These are phyloP conservation scores for Raphanus raphanistrum DNA, from an alignment of 345 rosid genomes.

Conservation along the genomic window DNA sequence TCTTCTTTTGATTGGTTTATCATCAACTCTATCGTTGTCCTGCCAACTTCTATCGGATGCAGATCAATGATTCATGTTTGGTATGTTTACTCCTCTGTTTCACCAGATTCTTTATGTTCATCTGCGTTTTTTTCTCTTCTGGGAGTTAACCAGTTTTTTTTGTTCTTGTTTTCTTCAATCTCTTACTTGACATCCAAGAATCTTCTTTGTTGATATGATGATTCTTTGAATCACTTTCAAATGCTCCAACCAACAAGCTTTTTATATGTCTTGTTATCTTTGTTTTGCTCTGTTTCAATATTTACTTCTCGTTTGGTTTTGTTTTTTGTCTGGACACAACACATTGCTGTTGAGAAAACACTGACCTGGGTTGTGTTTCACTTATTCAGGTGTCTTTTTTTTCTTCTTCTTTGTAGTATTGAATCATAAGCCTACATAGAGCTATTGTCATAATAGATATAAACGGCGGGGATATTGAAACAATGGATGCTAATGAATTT, in stretches of 20 bases:
- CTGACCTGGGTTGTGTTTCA: not conserved
- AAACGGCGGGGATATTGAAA: conserved; percentile 39
- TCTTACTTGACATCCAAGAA: conserved; percentile 26
- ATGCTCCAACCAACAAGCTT: conserved; percentile 39
- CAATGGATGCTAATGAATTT: conserved; percentile 77
- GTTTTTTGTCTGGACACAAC: not conserved
- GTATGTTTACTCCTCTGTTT: conserved; percentile 24
- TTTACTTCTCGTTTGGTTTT: not conserved
- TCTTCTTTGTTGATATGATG: conserved; percentile 13
- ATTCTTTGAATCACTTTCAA: conserved; percentile 30
- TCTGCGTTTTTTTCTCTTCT: not conserved
- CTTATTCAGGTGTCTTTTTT: conserved; percentile 1
- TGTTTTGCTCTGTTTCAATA: not conserved
- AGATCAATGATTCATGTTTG: conserved; percentile 19
- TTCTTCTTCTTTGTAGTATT: conserved; percentile 18
- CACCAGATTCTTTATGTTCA: not conserved
- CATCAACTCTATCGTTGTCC: not conserved
- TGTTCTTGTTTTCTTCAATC: conserved; percentile 16
- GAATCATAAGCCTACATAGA: conserved; percentile 45
- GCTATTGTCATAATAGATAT: conserved; percentile 30
- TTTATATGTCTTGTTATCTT: not conserved
- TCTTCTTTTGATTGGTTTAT: conserved; percentile 6
- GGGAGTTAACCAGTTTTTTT: not conserved
- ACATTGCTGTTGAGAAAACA: not conserved
- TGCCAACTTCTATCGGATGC: conserved; percentile 12